phyloP scores from a whole-genome alignment of 2,329 filamentous ascomycete species.

The Cyanodermella asteris region DNA sequence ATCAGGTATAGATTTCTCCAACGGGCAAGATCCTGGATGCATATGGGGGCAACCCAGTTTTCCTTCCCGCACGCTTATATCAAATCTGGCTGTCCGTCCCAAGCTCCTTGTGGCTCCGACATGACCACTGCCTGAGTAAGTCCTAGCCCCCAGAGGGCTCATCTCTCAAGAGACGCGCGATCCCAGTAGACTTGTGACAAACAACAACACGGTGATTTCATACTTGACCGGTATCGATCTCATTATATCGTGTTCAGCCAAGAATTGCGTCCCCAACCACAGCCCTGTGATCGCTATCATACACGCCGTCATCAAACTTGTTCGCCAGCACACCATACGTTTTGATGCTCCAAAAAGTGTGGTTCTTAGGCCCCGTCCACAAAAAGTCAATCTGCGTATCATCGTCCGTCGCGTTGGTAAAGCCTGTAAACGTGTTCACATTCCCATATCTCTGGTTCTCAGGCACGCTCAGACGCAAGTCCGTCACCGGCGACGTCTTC shows the following conservation, averaged over 20 bases:
- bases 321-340: slow-evolving; percentile 30
- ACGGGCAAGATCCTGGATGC: too few species aligned
- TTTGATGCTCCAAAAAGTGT: slow-evolving; percentile 1
- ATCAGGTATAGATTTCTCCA: too few species aligned
- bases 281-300: slow-evolving; percentile 32
- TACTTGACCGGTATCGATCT: too few species aligned
- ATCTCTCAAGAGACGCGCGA: slow-evolving; percentile 4
- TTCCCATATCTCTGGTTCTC: slow-evolving; percentile 25
- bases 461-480: slow-evolving; percentile 17
- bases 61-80: too few species aligned
- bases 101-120: too few species aligned
- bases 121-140: too few species aligned
- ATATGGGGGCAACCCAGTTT: too few species aligned
- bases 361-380: slow-evolving; percentile 7
- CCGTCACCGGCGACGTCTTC: slow-evolving; percentile 14
- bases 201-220: too few species aligned
- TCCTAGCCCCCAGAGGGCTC: too few species aligned
- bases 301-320: slow-evolving; percentile 32
- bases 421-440: slow-evolving; percentile 31
- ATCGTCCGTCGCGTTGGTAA: slow-evolving; percentile 18
- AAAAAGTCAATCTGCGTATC: slow-evolving; percentile 30
- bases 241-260: not conserved
- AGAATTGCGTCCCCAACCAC: slow-evolving; percentile 28
- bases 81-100: too few species aligned
- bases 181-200: too few species aligned